phyloP scores from a whole-genome alignment of 768 basidiomycete species.

The Boletus subparvulus region DNA sequence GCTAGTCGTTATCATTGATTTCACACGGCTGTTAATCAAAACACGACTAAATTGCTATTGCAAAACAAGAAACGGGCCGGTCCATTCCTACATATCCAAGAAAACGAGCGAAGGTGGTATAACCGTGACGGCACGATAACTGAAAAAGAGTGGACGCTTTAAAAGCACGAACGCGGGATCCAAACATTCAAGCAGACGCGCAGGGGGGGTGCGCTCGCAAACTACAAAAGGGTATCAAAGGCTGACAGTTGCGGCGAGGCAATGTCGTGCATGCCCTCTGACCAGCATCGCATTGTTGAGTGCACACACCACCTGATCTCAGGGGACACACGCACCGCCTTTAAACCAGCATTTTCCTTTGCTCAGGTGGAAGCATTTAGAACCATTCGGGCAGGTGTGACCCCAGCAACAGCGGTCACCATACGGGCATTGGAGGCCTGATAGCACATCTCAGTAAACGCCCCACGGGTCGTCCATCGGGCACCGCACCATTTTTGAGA shows the following conservation, averaged over 20 bases:
- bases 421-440: constrained; percentile 74
- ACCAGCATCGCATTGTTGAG: constrained; percentile 1
- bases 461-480: not conserved
- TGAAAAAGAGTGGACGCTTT: constrained; percentile 25
- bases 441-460: constrained; percentile 1
- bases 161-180: constrained; percentile 19
- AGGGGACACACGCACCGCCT: constrained; percentile 45
- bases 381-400: constrained; percentile 79
- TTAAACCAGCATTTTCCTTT: constrained; percentile 91
- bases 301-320: not conserved
- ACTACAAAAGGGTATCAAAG: constrained; percentile 22
- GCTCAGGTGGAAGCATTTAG: constrained; percentile 62
- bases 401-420: constrained; percentile 81
- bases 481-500: constrained; percentile 64
- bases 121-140: constrained; percentile 20
- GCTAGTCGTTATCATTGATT: constrained; percentile 46
- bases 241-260: constrained; percentile 15
- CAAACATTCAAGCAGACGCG: constrained; percentile 7
- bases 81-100: constrained; percentile 27
- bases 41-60: constrained; percentile 27
- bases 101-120: constrained; percentile 32
- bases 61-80: constrained; percentile 22
- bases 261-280: constrained; percentile 44
- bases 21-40: constrained; percentile 52
- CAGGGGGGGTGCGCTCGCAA: not conserved